Percentiles rank a stretch among this genome's conserved stretches.
These are phyloP conservation scores for Globisporangium radiosum DNA, from an alignment of 352 stramenopile genomes.

Conservation along the genomic window DNA sequence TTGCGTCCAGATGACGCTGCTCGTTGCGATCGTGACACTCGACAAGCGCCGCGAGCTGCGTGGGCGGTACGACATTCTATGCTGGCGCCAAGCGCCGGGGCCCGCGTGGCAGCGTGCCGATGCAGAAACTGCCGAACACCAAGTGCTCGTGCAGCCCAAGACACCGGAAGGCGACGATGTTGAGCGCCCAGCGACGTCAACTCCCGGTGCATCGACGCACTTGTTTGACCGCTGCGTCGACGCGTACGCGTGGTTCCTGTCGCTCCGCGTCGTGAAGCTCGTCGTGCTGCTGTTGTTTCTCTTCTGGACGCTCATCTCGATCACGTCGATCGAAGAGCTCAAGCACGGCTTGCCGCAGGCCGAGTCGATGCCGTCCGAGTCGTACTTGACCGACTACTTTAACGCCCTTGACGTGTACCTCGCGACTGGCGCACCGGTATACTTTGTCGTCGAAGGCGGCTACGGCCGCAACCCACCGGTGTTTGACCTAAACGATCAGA, in stretches of 20 bases:
- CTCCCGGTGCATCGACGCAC: constrained; percentile 4
- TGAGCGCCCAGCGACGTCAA: not conserved
- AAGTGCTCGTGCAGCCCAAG: constrained; percentile 16
- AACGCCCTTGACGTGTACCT: constrained; percentile 39
- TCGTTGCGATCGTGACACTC: constrained; percentile 49
- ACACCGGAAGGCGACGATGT: constrained; percentile 14
- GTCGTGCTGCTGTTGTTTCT: constrained; percentile 49
- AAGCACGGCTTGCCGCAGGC: constrained; percentile 42
- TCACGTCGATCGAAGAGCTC: constrained; percentile 43
- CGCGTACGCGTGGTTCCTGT: constrained; percentile 34
- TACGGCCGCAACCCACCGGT: constrained; percentile 36
- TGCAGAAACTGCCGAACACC: constrained; percentile 1
- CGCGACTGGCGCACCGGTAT: constrained; percentile 37
- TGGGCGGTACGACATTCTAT: constrained; percentile 52
- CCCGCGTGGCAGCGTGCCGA: constrained; percentile 3
- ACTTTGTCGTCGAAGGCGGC: constrained; percentile 65
- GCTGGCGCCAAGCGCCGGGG: constrained; percentile 19
- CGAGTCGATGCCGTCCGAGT: constrained; percentile 49
- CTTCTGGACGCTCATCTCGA: constrained; percentile 35
- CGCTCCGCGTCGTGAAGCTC: constrained; percentile 44
- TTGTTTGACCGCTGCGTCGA: constrained; percentile 38
- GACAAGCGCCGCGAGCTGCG: constrained; percentile 64
- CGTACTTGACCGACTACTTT: constrained; percentile 54
- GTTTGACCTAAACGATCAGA: constrained; percentile 29
- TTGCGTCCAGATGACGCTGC: constrained; percentile 58